These are phyloP conservation scores for Tylopilus plumbeoviolaceoides DNA, from an alignment of 768 basidiomycete genomes.

Conservation along the genomic window DNA sequence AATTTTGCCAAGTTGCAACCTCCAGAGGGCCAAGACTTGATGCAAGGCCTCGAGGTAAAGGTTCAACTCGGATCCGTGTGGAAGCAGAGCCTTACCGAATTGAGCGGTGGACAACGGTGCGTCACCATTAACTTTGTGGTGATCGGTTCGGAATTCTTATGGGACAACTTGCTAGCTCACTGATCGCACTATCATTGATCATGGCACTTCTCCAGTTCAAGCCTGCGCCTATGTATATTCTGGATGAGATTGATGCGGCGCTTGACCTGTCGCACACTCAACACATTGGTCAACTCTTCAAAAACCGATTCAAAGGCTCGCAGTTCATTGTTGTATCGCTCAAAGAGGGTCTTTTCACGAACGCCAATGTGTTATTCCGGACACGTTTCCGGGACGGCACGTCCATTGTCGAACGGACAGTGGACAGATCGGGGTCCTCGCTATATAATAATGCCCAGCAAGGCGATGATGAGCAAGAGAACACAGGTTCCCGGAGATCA, in stretches of 20 bases:
- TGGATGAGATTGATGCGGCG: conserved; percentile 98
- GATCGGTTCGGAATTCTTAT: neutral
- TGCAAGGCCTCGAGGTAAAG: conserved; percentile 95
- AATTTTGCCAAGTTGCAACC: conserved; percentile 95
- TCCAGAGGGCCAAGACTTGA: conserved; percentile 90
- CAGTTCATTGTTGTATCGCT: conserved; percentile 98
- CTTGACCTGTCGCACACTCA: conserved; percentile 95
- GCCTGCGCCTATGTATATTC: conserved; percentile 98
- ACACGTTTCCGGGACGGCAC: conserved; percentile 94
- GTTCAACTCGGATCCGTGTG: conserved; percentile 92
- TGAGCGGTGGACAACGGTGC: conserved; percentile 95
- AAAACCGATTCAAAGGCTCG: conserved; percentile 93
- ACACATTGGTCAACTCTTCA: conserved; percentile 97
- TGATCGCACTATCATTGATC: conserved; percentile 96
- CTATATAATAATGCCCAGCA: conserved; percentile 30
- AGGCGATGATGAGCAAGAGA: conserved; percentile 8
- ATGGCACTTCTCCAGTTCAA: conserved; percentile 99
- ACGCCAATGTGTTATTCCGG: conserved; percentile 93
- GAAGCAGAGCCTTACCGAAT: conserved; percentile 96
- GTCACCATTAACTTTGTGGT: conserved; percentile 18
- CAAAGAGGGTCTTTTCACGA: conserved; percentile 96
- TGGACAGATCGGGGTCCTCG: conserved; percentile 53
- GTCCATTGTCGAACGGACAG: conserved; percentile 80
- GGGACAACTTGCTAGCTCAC: conserved; percentile 53
- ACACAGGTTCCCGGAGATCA: conserved; percentile 16